Conservation (phyloP, 2,329 filamentous ascomycete genomes). For the Pseudogymnoascus sp. region DNA sequence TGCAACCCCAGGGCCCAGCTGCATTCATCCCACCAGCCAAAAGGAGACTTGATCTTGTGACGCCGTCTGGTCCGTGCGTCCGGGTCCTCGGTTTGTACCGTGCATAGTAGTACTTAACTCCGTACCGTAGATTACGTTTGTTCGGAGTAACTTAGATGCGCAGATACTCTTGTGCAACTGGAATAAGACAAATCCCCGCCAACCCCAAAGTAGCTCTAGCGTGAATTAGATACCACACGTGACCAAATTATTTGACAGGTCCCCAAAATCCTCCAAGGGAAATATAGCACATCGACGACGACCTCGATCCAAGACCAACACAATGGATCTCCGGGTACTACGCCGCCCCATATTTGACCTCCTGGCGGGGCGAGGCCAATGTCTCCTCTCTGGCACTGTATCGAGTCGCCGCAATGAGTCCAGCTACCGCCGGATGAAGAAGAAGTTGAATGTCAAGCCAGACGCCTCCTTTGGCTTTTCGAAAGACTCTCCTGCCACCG, state of each 20-base stretch:
- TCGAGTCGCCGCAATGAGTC: constrained; percentile 26
- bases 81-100: background rate
- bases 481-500: constrained; percentile 28
- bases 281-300: constrained; percentile 8
- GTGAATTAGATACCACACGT: background rate
- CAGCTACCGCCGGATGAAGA: constrained; percentile 27
- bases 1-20: background rate
- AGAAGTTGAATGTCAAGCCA: constrained; percentile 43
- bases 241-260: constrained; percentile 1
- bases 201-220: background rate
- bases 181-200: background rate
- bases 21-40: constrained; percentile 4
- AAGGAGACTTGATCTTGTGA: constrained; percentile 9
- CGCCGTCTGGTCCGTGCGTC: background rate
- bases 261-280: constrained; percentile 8
- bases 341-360: constrained; percentile 23
- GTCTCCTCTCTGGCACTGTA: constrained; percentile 21
- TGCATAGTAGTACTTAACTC: background rate
- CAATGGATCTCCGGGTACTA: constrained; percentile 26
- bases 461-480: constrained; percentile 48
- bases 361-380: constrained; percentile 21
- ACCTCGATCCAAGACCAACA: constrained; percentile 10
- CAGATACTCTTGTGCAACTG: background rate
- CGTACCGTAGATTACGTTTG: background rate
- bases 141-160: background rate